phyloP scores from a whole-genome alignment of 495 filamentous ascomycete genomes.

The Parathielavia hyrcaniae region DNA sequence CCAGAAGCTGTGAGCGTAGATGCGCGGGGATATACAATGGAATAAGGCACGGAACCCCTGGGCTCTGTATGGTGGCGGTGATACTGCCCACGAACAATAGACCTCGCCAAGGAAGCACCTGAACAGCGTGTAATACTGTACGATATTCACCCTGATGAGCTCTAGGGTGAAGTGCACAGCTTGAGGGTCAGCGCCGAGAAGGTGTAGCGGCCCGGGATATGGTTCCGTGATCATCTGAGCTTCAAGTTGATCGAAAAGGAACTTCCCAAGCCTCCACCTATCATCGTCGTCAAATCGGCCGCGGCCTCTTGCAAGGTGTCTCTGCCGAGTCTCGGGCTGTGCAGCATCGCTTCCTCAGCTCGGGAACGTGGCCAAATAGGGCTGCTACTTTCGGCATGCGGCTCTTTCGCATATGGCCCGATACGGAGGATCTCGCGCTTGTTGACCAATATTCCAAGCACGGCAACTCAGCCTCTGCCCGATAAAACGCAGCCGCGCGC shows the following conservation, averaged over 20 bases:
- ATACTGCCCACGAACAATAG: slow-evolving; percentile 1
- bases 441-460: not conserved
- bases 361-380: not conserved
- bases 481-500: too few species aligned
- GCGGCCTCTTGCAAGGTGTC: not conserved
- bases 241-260: not conserved
- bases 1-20: slow-evolving; percentile 70
- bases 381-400: not conserved
- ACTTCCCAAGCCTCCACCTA: not conserved
- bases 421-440: not conserved
- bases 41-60: not conserved
- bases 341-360: not conserved
- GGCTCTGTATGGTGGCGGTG: not conserved
- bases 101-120: not conserved
- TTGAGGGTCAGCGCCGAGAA: not conserved
- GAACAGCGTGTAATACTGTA: slow-evolving; percentile 26
- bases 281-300: not conserved
- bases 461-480: too few species aligned
- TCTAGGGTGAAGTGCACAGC: not conserved
- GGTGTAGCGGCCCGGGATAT: not conserved
- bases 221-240: too few species aligned
- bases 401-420: not conserved
- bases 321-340: not conserved
- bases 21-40: not conserved
- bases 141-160: slow-evolving; percentile 5